Evolutionary conservation across 1,139 yeast species (phyloP).

Genomic region (Sugiyamaella grinbergsii): DNA sequence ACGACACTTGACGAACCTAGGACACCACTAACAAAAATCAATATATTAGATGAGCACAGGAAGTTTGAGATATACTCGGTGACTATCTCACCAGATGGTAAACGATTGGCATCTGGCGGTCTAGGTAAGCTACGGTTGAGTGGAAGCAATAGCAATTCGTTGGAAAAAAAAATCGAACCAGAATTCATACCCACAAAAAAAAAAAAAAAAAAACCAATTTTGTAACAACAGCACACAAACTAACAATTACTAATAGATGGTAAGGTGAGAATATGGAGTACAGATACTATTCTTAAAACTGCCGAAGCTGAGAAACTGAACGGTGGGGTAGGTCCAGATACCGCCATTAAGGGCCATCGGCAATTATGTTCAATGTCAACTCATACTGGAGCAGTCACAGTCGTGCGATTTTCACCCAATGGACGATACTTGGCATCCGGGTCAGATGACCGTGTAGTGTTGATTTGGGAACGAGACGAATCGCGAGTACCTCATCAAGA

Average conservation of each 20-base stretch:
- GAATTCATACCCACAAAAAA: too few relatives aligned
- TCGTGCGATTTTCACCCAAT: slow-evolving; percentile 87
- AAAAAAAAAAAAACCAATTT: too few relatives aligned
- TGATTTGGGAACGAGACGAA: slow-evolving; percentile 92
- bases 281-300: slow-evolving; percentile 54
- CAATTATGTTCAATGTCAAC: slow-evolving; percentile 45
- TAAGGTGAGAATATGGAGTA: slow-evolving; percentile 87
- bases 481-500: slow-evolving; percentile 47
- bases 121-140: slow-evolving; percentile 45
- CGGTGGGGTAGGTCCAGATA: slow-evolving; percentile 24
- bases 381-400: slow-evolving; percentile 81
- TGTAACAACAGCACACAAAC: neutral
- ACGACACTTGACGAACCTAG: neutral
- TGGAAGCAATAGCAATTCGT: too few relatives aligned
- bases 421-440: slow-evolving; percentile 92
- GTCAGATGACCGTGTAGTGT: slow-evolving; percentile 86
- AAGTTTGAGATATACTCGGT: slow-evolving; percentile 84
- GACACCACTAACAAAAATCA: slow-evolving; percentile 4
- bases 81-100: slow-evolving; percentile 77
- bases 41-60: slow-evolving; percentile 78
- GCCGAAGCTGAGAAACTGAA: slow-evolving; percentile 31
- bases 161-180: too few relatives aligned
- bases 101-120: slow-evolving; percentile 91
- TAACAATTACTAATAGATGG: slow-evolving; percentile 55
- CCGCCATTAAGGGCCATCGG: slow-evolving; percentile 26